Base-by-base conservation (phyloP, 164 flowering plant genomes). In the Houttuynia cordata region DNA sequence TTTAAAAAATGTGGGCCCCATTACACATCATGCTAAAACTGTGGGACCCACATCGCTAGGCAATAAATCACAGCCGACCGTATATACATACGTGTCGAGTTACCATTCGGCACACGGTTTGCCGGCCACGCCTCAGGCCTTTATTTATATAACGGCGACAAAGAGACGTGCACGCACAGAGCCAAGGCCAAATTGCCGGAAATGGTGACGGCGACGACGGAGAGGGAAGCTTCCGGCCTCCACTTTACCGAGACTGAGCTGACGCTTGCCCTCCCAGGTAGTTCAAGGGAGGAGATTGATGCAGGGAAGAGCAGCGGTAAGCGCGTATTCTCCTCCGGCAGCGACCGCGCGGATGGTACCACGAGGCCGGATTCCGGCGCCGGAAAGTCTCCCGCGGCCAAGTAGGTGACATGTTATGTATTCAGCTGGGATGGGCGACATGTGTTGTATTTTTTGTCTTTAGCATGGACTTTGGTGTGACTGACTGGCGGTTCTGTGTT, bases 211-310 rank as follows among this genome's bases (percentile, higher is more conserved):
- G 24, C 15, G 41, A 20, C 40, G 50, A 66, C 73, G 64, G 70
- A 67, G 55, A 53, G 71, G n/a, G 70, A 67, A 37, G 7, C 55
- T 14, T 45, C 62, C 42, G 56, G 53, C 54, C 39, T 67, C 54
- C 65, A 69, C 52, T 74, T 71, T 52, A 66, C 24, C 59, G 79
- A 78, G 23, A 78, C 82, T 0, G 82, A 76, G 68, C 70, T 79
- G 51, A 79, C 78, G 1, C 39, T 79, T 7, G 77, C 73, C n/a
- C 21, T 74, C 10, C 82, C 80, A 0, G 82, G 82, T 9, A 71
- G 66, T 21, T 45, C 62, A 5, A 71, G 74, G 13, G 17, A 49
- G 13, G 24, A 1, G 50, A 53, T 23, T n/a, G 22, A 15, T 13
- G 64, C 40, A 10, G 61, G 51, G 0, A 74, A 56, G 45, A 37